These are phyloP conservation scores for Saccharomyces pastorianus DNA, from an alignment of 1,139 yeast species.

Conservation along the genomic window DNA sequence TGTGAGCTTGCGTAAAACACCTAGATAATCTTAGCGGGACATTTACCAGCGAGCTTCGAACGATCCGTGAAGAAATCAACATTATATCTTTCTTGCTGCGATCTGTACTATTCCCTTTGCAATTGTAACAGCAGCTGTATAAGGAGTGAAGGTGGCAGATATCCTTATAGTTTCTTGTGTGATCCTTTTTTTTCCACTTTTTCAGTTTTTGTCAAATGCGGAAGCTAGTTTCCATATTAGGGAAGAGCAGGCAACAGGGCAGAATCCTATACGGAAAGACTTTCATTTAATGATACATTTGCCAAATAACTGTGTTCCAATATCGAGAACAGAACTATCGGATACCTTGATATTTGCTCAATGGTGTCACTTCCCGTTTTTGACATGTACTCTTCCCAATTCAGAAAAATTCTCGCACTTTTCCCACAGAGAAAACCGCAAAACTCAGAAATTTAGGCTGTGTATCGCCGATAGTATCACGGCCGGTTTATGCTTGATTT, in stretches of 20 bases:
- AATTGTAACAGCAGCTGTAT: background rate
- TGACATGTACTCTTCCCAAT: background rate
- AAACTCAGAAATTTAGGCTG: background rate
- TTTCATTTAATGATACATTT: background rate
- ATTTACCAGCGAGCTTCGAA: background rate
- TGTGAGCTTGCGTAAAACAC: background rate
- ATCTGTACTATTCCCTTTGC: background rate
- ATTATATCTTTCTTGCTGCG: background rate
- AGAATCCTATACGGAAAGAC: background rate
- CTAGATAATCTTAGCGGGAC: background rate
- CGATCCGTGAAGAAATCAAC: background rate
- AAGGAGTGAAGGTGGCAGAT: background rate
- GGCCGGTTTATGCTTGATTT: background rate
- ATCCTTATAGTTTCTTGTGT: background rate
- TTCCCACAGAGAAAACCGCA: background rate
- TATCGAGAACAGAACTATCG: background rate
- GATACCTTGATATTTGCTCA: background rate
- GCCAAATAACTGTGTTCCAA: background rate
- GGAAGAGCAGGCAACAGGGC: background rate
- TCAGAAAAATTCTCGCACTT: background rate
- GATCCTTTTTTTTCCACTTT: background rate
- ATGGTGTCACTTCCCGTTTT: background rate
- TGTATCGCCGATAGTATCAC: background rate
- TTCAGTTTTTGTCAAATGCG: background rate
- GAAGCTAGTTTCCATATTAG: background rate